Percentiles rank a stretch among this genome's conserved stretches.
phyloP scores from a whole-genome alignment of 495 filamentous ascomycete species.

The Pseudoneurospora amorphoporcata region DNA sequence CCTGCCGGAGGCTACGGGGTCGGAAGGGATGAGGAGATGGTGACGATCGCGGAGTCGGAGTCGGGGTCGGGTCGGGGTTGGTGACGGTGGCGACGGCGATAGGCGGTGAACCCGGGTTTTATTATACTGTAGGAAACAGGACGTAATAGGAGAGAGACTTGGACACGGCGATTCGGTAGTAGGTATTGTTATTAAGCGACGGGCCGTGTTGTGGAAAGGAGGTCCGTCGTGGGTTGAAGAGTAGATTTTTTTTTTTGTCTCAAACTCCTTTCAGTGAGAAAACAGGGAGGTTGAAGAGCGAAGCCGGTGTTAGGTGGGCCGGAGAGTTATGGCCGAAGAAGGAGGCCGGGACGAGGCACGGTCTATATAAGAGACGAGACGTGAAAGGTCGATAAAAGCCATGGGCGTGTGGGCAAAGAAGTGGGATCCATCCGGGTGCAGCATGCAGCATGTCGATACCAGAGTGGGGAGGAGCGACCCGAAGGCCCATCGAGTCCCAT shows the following conservation, averaged over 20 bases:
- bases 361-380: slow-evolving; percentile 6
- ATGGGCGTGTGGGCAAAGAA: not conserved
- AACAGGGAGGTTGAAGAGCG: not conserved
- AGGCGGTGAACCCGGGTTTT: not conserved
- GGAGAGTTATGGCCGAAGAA: not conserved
- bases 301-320: slow-evolving; percentile 1
- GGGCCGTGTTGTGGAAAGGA: not conserved
- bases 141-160: not conserved
- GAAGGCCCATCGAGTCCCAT: not conserved
- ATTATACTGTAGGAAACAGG: not conserved
- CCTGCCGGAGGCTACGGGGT: not conserved
- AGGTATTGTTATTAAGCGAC: not conserved
- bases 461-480: slow-evolving; percentile 13
- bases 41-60: not conserved
- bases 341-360: slow-evolving; percentile 4
- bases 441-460: not conserved
- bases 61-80: not conserved
- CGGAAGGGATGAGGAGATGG: not conserved
- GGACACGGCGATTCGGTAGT: not conserved
- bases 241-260: not conserved
- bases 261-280: not conserved
- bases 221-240: not conserved
- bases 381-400: slow-evolving; percentile 5
- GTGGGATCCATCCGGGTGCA: not conserved
- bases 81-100: not conserved